phyloP scores from a whole-genome alignment of 495 filamentous ascomycete genomes.

The Gamarada debralockiae region DNA sequence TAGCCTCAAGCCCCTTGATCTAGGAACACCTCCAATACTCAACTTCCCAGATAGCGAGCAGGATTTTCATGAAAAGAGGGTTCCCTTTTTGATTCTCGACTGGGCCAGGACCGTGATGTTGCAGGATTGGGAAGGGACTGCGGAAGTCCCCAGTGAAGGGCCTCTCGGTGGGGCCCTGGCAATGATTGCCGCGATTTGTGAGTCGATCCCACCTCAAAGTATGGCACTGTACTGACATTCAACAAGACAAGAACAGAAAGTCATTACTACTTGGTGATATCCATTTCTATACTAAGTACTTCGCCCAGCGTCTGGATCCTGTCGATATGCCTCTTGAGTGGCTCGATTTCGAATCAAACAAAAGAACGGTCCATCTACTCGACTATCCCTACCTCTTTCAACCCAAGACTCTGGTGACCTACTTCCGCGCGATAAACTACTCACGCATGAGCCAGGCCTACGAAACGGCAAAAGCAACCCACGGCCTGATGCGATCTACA shows the following conservation, averaged over 20 bases:
- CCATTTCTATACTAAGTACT: slow-evolving; percentile 69
- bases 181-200: slow-evolving; percentile 71
- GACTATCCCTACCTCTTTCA: slow-evolving; percentile 80
- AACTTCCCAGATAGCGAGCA: slow-evolving; percentile 44
- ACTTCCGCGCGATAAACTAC: slow-evolving; percentile 87
- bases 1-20: slow-evolving; percentile 41
- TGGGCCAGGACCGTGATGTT: slow-evolving; percentile 75
- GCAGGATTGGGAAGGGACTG: slow-evolving; percentile 72
- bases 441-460: slow-evolving; percentile 73
- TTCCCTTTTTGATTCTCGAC: slow-evolving; percentile 60
- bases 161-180: slow-evolving; percentile 69
- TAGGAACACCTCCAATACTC: slow-evolving; percentile 34
- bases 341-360: slow-evolving; percentile 53
- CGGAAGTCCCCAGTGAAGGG: slow-evolving; percentile 60
- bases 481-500: slow-evolving; percentile 40
- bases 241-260: slow-evolving; percentile 45
- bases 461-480: slow-evolving; percentile 59
- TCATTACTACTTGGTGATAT: slow-evolving; percentile 59
- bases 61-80: slow-evolving; percentile 45
- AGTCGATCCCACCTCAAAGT: slow-evolving; percentile 25
- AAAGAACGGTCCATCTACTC: slow-evolving; percentile 68
- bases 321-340: slow-evolving; percentile 74
- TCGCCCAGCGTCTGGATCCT: slow-evolving; percentile 73
- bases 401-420: slow-evolving; percentile 66
- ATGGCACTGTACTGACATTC: slow-evolving; percentile 37